Percentiles rank a stretch among this genome's conserved stretches.
These are phyloP conservation scores for Lasiodiplodia citricola DNA, from an alignment of 2,329 filamentous ascomycete species.

Conservation along the genomic window DNA sequence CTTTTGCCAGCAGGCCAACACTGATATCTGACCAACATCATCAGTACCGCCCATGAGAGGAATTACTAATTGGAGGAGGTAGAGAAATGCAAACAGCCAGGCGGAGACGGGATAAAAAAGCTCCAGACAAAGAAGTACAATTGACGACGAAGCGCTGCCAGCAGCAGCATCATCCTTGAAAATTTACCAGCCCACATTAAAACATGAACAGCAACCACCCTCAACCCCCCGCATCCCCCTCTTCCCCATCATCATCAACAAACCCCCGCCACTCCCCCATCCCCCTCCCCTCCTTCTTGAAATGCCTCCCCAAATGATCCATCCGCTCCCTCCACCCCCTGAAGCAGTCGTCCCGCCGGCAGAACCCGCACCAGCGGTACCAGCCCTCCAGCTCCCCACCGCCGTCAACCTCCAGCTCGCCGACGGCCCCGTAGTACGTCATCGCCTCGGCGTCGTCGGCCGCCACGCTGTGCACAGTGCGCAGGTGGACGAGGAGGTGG, in stretches of 20 bases:
- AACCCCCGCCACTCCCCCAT: neutral
- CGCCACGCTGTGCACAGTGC: neutral
- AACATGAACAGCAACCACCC: too few relatives aligned
- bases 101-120: too few relatives aligned
- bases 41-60: too few relatives aligned
- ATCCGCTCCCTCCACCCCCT: slow-evolving; percentile 4
- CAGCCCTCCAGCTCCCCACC: neutral
- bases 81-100: too few relatives aligned
- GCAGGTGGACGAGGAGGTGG: neutral
- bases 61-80: too few relatives aligned
- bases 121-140: too few relatives aligned
- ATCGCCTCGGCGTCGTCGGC: too few relatives aligned
- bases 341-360: neutral
- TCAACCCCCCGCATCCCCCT: neutral
- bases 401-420: neutral
- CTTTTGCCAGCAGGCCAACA: too few relatives aligned
- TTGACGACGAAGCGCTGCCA: too few relatives aligned
- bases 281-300: neutral
- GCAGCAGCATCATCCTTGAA: too few relatives aligned
- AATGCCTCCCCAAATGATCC: slow-evolving; percentile 6
- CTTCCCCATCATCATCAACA: neutral
- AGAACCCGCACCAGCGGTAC: slow-evolving; percentile 13
- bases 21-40: too few relatives aligned
- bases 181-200: too few relatives aligned
- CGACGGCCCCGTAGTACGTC: neutral